Base-by-base conservation (phyloP, 176 grass and related monocot genomes). In the Rhynchospora tenuis region DNA sequence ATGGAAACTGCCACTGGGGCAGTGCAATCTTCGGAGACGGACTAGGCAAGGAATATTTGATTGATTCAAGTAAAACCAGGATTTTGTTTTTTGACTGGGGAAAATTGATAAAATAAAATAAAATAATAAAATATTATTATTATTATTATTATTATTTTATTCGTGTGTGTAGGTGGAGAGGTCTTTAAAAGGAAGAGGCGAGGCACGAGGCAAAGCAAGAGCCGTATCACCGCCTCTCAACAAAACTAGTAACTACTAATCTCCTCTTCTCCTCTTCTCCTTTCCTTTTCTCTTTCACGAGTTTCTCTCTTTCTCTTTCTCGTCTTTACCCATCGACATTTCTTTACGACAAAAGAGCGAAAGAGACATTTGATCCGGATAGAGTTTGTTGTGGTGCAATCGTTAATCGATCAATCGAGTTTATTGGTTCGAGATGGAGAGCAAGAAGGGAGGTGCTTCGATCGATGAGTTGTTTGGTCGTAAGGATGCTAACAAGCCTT, bases 141-240 rank as follows among this genome's bases (percentile, higher is more conserved):
- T 14, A 47, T 82, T 67, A 10, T 68, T 15, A 81, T 81, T 60
- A 15, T 27, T 62, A 19, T 17, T 38, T 42, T 29, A 59, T 59
- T 59, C 42, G 69, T 14, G 20, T 52, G 47, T 46, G 38, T 71
- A 76, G 73, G 24, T 54, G 26, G 48, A 54, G 59, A 65, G 61
- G 80, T 82, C 61, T 82, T 48, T 82, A 82, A 82, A 82, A 82
- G 80, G 61, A 14, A 12, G 59, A 50, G 79, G 5, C 0, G 59
- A 82, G 42, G 14, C 80, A 82, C 80, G 80, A 82, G 80, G 15
- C 43, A 67, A 82, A 67, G 61, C 61, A 68, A 67, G 80, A 82
- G 43, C n/a, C 61, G 57, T 24, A 26, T 54, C 80, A 48, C 61
- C 61, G 43, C 60, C 22, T 81, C 78, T 81, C 58, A 77, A 33